phyloP scores from a whole-genome alignment of 2,329 filamentous ascomycete species.

The Tolypocladium inflatum region DNA sequence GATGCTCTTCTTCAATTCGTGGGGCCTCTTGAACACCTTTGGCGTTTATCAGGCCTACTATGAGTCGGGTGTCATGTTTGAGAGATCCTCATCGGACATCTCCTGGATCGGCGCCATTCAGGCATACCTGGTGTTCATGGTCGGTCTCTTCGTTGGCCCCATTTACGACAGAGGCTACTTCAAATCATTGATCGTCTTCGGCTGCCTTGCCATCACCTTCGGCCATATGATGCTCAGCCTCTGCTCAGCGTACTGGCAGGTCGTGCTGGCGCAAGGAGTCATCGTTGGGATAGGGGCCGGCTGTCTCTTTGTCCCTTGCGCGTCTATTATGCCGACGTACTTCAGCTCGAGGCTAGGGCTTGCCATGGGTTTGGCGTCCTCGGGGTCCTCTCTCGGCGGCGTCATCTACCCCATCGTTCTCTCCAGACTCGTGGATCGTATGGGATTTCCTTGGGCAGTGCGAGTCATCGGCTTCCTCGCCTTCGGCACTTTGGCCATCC shows the following conservation, averaged over 20 bases:
- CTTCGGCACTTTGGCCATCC: constrained; percentile 23
- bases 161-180: constrained; percentile 38
- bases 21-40: constrained; percentile 34
- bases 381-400: constrained; percentile 21
- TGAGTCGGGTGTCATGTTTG: constrained; percentile 17
- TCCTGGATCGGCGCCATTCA: constrained; percentile 36
- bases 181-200: constrained; percentile 26
- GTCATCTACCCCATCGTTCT: constrained; percentile 23
- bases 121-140: constrained; percentile 30
- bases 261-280: constrained; percentile 33
- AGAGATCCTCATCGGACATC: constrained; percentile 22
- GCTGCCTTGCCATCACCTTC: constrained; percentile 31
- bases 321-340: constrained; percentile 22
- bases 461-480: constrained; percentile 19
- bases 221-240: constrained; percentile 34
- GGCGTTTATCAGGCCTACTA: constrained; percentile 50
- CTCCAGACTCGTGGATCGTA: constrained; percentile 5
- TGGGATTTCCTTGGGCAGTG: constrained; percentile 20
- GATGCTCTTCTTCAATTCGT: constrained; percentile 47
- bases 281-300: constrained; percentile 35
- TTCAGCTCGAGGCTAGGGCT: constrained; percentile 18
- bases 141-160: constrained; percentile 26
- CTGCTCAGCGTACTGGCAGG: constrained; percentile 31
- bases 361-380: constrained; percentile 22
- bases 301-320: constrained; percentile 26